Evolutionary conservation across 2,329 filamentous ascomycete genomes (phyloP).

Genomic region (Proliferodiscus dingleyae): DNA sequence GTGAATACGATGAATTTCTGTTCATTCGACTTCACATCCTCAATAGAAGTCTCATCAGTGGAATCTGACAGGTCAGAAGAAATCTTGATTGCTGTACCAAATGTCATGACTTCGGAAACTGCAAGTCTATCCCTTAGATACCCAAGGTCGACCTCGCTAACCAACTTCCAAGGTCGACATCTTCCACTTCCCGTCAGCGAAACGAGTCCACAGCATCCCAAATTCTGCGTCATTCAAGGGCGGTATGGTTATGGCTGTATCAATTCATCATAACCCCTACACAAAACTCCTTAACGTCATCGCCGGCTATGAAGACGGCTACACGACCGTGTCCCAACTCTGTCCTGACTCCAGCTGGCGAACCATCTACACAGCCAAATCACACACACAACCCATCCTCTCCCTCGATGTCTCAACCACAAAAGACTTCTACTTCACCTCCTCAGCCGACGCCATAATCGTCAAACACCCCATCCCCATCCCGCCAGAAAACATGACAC

Average conservation of each 20-base stretch:
- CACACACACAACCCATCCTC: constrained; percentile 76
- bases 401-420: constrained; percentile 55
- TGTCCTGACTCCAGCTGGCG: constrained; percentile 38
- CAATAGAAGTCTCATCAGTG: background rate
- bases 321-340: constrained; percentile 56
- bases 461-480: constrained; percentile 66
- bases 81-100: constrained; percentile 74
- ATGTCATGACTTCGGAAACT: constrained; percentile 67
- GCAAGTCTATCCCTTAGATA: constrained; percentile 43
- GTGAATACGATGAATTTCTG: constrained; percentile 98
- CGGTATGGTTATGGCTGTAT: constrained; percentile 87
- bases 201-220: constrained; percentile 56
- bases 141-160: too few species aligned
- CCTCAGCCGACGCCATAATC: constrained; percentile 74
- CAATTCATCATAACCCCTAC: constrained; percentile 46
- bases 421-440: constrained; percentile 65
- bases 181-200: constrained; percentile 72
- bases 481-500: constrained; percentile 5
- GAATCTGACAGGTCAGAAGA: constrained; percentile 28
- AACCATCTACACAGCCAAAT: constrained; percentile 57
- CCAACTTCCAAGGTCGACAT: constrained; percentile 63
- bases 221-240: constrained; percentile 41
- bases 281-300: constrained; percentile 54
- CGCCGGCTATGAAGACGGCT: constrained; percentile 82
- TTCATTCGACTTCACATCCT: constrained; percentile 55